These are phyloP conservation scores for Blastomyces emzantsi DNA, from an alignment of 2,329 filamentous ascomycete genomes.

Conservation along the genomic window DNA sequence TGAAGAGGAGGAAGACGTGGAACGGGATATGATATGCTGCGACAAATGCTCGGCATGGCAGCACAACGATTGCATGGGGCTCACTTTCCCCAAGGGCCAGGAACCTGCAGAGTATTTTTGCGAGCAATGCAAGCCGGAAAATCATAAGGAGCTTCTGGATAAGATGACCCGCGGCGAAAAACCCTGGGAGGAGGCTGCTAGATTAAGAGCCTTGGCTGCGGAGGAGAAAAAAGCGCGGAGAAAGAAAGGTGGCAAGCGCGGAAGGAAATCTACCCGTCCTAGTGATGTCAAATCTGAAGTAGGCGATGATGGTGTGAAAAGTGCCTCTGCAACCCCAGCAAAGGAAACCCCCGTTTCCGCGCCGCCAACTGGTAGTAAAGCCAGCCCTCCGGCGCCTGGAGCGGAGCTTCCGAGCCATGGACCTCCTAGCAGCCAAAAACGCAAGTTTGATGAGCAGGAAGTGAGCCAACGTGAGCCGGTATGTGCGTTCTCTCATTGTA, in stretches of 20 bases:
- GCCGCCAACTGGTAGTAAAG: slow-evolving; percentile 23
- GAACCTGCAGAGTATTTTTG: slow-evolving; percentile 83
- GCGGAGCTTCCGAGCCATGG: slow-evolving; percentile 12
- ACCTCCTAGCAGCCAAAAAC: slow-evolving; percentile 32
- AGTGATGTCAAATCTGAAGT: slow-evolving; percentile 51
- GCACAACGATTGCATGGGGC: slow-evolving; percentile 90
- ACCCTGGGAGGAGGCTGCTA: slow-evolving; percentile 69
- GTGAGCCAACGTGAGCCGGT: slow-evolving; percentile 26
- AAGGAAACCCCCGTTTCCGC: slow-evolving; percentile 20
- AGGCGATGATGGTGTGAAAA: slow-evolving; percentile 31
- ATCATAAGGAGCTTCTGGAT: slow-evolving; percentile 71
- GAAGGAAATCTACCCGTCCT: slow-evolving; percentile 55
- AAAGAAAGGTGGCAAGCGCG: slow-evolving; percentile 47
- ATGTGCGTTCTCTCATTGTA: slow-evolving; percentile 14
- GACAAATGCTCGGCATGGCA: slow-evolving; percentile 92
- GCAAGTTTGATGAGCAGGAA: slow-evolving; percentile 36
- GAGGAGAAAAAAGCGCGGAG: slow-evolving; percentile 49
- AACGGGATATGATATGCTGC: slow-evolving; percentile 91
- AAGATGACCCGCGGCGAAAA: slow-evolving; percentile 72
- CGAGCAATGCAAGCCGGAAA: slow-evolving; percentile 75
- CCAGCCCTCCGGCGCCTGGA: slow-evolving; percentile 9
- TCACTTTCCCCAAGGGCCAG: slow-evolving; percentile 66
- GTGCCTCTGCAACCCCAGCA: slow-evolving; percentile 19
- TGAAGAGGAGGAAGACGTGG: slow-evolving; percentile 74
- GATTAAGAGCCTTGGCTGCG: slow-evolving; percentile 53